Conservation (phyloP, 805 yeast genomes). For the Cephaloascus albidus region DNA sequence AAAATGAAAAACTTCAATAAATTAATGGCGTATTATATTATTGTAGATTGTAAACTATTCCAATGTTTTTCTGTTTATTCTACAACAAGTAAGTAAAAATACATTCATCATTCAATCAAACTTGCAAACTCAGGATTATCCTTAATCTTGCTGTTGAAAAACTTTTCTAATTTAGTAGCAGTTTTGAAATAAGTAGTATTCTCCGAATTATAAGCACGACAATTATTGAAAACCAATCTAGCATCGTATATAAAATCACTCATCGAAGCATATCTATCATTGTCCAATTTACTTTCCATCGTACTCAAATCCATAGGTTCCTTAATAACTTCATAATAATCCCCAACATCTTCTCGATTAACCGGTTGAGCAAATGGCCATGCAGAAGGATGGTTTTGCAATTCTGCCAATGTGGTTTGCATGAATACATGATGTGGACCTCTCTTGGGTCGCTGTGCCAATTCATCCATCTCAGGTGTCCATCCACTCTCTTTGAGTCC, state of each 20-base stretch:
- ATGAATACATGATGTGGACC: slow-evolving; percentile 92
- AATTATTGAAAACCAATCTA: slow-evolving; percentile 77
- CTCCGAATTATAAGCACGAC: slow-evolving; percentile 89
- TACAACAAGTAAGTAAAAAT: neutral
- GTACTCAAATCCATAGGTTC: slow-evolving; percentile 98
- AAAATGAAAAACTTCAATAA: too few relatives aligned
- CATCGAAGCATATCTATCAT: slow-evolving; percentile 83
- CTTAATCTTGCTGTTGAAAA: slow-evolving; percentile 68
- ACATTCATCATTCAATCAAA: slow-evolving; percentile 42
- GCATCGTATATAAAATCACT: slow-evolving; percentile 90
- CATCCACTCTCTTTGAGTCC: slow-evolving; percentile 93
- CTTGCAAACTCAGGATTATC: slow-evolving; percentile 92
- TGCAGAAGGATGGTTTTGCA: slow-evolving; percentile 91
- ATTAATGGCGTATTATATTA: too few relatives aligned
- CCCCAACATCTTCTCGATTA: slow-evolving; percentile 88
- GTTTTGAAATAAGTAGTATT: slow-evolving; percentile 91
- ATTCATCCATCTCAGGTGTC: slow-evolving; percentile 96
- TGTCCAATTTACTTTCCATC: slow-evolving; percentile 89
- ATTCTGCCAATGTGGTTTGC: slow-evolving; percentile 79
- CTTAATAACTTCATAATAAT: slow-evolving; percentile 90
- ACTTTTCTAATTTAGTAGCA: slow-evolving; percentile 90
- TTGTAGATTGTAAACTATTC: neutral
- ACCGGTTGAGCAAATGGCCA: slow-evolving; percentile 98
- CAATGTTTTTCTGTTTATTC: neutral
- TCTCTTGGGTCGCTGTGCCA: slow-evolving; percentile 90